Evolutionary conservation across 805 yeast species (phyloP).

Genomic region (Candida piceae): DNA sequence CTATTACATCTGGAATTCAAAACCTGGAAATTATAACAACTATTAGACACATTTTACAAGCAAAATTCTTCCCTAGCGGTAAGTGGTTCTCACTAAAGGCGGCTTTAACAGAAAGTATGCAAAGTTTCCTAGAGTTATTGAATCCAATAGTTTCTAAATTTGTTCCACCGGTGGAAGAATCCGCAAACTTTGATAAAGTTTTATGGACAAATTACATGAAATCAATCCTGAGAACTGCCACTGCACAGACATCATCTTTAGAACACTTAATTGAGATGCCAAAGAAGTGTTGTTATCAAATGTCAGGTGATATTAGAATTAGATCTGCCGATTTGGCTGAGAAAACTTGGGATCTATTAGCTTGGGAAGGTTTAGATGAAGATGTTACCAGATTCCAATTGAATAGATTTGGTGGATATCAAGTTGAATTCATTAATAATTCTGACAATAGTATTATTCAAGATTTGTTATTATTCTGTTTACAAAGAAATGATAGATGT

Average conservation of each 20-base stretch:
- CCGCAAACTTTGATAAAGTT: slow-evolving; percentile 50
- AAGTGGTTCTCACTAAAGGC: slow-evolving; percentile 73
- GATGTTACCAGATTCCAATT: slow-evolving; percentile 56
- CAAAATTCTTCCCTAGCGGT: slow-evolving; percentile 57
- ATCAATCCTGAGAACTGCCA: slow-evolving; percentile 51
- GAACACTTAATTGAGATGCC: slow-evolving; percentile 72
- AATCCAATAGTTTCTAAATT: slow-evolving; percentile 43
- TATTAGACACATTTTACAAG: slow-evolving; percentile 45
- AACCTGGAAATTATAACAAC: slow-evolving; percentile 21
- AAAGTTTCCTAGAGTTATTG: slow-evolving; percentile 49
- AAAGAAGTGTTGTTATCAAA: slow-evolving; percentile 58
- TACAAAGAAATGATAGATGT: slow-evolving; percentile 61
- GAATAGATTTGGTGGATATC: slow-evolving; percentile 62
- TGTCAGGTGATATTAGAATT: slow-evolving; percentile 59
- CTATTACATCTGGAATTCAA: slow-evolving; percentile 5
- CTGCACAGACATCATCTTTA: slow-evolving; percentile 62
- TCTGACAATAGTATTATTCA: slow-evolving; percentile 56
- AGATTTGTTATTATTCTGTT: slow-evolving; percentile 60
- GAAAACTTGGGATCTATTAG: slow-evolving; percentile 70
- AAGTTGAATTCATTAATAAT: slow-evolving; percentile 52
- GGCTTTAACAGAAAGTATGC: slow-evolving; percentile 49
- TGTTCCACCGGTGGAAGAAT: slow-evolving; percentile 46
- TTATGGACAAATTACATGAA: slow-evolving; percentile 68
- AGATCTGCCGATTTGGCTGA: slow-evolving; percentile 51
- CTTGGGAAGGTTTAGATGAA: slow-evolving; percentile 53